Percentiles rank a stretch among this genome's conserved stretches.
Conservation (phyloP, 129 eudicot genomes). For the Dittrichia graveolens region DNA sequence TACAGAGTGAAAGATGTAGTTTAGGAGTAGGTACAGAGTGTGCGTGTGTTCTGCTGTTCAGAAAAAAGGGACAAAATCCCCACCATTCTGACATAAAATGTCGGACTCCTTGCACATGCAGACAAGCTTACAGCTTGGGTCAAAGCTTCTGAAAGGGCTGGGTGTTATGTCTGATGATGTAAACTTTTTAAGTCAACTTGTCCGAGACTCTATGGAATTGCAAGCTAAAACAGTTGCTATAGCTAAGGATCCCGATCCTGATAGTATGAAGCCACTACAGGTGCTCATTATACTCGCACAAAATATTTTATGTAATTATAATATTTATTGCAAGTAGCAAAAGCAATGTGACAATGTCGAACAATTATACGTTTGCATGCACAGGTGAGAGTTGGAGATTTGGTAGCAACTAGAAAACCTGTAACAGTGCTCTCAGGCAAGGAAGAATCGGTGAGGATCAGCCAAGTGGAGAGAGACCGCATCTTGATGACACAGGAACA, state of each 20-base stretch:
- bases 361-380: constrained; percentile 12
- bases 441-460: constrained; percentile 42
- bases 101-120: constrained; percentile 29
- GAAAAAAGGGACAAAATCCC: no score
- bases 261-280: constrained; percentile 76
- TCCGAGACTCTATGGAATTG: constrained; percentile 87
- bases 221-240: constrained; percentile 68
- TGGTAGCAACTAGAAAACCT: constrained; percentile 43
- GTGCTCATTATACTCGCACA: constrained; percentile 39
- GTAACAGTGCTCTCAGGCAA: constrained; percentile 22
- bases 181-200: constrained; percentile 70
- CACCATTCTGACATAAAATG: background rate
- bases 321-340: background rate
- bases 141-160: constrained; percentile 89
- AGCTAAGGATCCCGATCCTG: constrained; percentile 50
- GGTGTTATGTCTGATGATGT: constrained; percentile 98
- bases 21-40: no score
- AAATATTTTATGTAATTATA: background rate
- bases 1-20: no score
- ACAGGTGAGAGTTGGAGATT: constrained; percentile 70
- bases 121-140: constrained; percentile 98
- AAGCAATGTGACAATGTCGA: constrained; percentile 6
- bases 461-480: constrained; percentile 39
- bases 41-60: no score
- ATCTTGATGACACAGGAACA: constrained; percentile 36